Percentiles rank a stretch among this genome's conserved stretches.
phyloP scores from a whole-genome alignment of 257 asterid species.

The Nicotiana knightiana region DNA sequence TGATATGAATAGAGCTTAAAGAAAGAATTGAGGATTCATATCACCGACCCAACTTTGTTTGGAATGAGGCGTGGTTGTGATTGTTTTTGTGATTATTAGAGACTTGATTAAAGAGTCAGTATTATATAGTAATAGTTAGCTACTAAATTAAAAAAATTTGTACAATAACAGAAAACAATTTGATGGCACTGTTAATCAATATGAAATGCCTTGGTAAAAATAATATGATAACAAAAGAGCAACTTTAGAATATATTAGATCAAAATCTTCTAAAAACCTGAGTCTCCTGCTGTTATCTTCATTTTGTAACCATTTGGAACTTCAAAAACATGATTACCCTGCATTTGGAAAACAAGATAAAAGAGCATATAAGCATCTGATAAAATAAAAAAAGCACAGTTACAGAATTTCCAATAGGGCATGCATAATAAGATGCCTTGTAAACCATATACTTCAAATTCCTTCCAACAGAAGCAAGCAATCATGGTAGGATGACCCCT shows the following conservation, averaged over 20 bases:
- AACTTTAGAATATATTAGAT: not conserved
- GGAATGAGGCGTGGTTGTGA: no score
- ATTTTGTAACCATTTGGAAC: slow-evolving; percentile 89
- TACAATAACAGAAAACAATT: not conserved
- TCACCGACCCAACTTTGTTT: no score
- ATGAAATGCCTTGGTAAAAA: not conserved
- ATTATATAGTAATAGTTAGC: not conserved
- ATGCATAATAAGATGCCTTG: not conserved
- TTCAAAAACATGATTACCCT: slow-evolving; percentile 85
- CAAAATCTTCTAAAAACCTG: slow-evolving; percentile 44
- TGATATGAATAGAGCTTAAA: no score
- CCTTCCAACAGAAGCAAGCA: not conserved
- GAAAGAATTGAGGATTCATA: no score
- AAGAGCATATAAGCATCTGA: not conserved
- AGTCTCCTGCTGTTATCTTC: slow-evolving; percentile 59
- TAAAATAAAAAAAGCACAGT: not conserved
- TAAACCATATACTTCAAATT: slow-evolving; percentile 2
- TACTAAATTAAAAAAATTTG: not conserved
- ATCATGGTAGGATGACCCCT: not conserved
- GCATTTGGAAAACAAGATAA: slow-evolving; percentile 24
- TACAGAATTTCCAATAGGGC: not conserved
- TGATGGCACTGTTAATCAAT: not conserved
- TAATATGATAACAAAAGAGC: not conserved
- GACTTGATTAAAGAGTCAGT: no score
- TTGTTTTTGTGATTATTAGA: no score